Base-by-base conservation (phyloP, 2,329 filamentous ascomycete genomes). In the Aspergillus piperis region DNA sequence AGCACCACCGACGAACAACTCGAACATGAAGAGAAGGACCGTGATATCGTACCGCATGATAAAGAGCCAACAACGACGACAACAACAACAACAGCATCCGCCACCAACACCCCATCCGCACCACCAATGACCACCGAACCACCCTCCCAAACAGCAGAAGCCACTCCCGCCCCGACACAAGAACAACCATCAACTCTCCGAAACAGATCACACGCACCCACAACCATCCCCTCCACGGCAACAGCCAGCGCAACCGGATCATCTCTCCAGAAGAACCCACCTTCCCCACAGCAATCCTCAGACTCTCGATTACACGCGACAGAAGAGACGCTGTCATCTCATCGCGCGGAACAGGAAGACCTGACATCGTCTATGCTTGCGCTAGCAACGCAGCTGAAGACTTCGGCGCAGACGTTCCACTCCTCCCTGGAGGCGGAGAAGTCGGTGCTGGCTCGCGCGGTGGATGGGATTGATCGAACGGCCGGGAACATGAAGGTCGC, bases 261-360 rank as follows among this genome's bases (percentile, higher is more conserved):
- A 23, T 61, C 52, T n/a, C 36, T 60, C 50, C 54, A 57, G 48
- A 15, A 61, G 30, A 11, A 41, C 39, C 50, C 54, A 8, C 39
- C 50, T 13, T 36, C 42, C 36, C 60, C 25, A 23, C 47, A 48
- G 30, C 55, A 27, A 21, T 41, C 54, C 48, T 61, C 50, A 42
- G 53, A 48, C 19, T 60, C 66, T 15, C 68, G 71, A 32, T 64
- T 69, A 15, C 62, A 68, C 48, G 83, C 84, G 15, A 83, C 86
- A 1, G 92, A 96, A 78, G 83, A 87, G 0, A 83, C 92, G 32
- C 84, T 96, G 47, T 86, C 90, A 68, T 84, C 90, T 70, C 87
- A 96, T 71, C 89, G 91, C 56, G 82, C 81, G 57, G 92, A 96
- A 78, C 93, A 97, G 76, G 92, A 96, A 74, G 81, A 84, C 36